Conservation (phyloP, 73 alveolate species). For the Paramecium octaurelia region DNA sequence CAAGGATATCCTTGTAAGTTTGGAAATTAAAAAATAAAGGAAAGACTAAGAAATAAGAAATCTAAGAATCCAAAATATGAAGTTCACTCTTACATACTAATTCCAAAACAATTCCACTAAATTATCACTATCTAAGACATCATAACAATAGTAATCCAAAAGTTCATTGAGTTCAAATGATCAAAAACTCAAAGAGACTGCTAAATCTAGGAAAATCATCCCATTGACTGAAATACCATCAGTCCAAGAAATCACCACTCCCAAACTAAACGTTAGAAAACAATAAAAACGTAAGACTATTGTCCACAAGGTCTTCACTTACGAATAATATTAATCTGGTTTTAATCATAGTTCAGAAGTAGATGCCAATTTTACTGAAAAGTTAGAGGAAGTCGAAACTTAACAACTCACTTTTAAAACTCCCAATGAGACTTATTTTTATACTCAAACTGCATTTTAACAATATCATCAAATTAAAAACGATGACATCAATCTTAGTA, state of each 20-base stretch:
- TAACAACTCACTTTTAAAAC: neutral
- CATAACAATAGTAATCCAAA: neutral
- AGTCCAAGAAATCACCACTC: neutral
- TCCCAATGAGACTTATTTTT: neutral
- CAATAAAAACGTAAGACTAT: neutral
- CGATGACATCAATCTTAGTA: neutral
- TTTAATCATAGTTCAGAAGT: neutral
- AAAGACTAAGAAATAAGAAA: neutral
- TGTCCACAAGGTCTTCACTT: neutral
- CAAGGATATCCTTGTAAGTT: neutral
- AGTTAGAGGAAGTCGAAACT: neutral
- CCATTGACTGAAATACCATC: neutral
- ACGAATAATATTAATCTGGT: neutral
- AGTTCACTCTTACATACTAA: neutral
- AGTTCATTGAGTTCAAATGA: neutral
- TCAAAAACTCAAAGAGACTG: neutral
- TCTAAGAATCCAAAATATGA: neutral
- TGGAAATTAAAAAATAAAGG: neutral
- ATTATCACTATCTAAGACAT: neutral
- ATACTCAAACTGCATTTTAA: neutral
- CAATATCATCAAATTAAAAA: neutral
- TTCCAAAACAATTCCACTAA: neutral
- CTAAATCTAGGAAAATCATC: neutral
- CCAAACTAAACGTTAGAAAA: neutral
- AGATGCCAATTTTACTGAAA: neutral